These are phyloP conservation scores for Ballota nigra DNA, from an alignment of 257 asterid species.

Conservation along the genomic window DNA sequence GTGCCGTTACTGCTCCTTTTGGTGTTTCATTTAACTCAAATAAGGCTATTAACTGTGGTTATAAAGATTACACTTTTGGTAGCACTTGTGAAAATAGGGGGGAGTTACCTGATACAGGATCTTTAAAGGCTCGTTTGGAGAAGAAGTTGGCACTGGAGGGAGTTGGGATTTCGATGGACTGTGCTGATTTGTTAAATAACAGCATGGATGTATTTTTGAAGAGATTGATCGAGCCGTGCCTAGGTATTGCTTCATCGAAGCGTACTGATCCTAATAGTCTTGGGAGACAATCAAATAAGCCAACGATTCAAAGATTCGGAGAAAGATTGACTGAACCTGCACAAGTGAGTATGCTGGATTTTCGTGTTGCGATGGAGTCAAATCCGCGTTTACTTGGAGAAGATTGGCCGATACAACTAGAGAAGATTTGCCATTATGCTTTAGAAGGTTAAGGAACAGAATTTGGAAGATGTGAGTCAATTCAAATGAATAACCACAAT, in stretches of 20 bases:
- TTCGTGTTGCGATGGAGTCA: conserved; percentile 73
- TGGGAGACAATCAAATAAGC: conserved; percentile 23
- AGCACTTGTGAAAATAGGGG: conserved; percentile 44
- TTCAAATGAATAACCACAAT: conserved; percentile 1
- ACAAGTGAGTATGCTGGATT: conserved; percentile 48
- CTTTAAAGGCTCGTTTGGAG: conserved; percentile 50
- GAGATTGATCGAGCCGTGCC: conserved; percentile 66
- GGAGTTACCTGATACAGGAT: conserved; percentile 58
- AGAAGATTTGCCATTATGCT: conserved; percentile 53
- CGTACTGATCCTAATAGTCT: conserved; percentile 14
- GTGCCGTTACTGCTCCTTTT: conserved; percentile 69
- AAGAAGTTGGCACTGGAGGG: conserved; percentile 66
- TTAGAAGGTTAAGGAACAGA: conserved; percentile 28
- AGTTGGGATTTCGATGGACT: conserved; percentile 59
- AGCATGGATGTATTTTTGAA: conserved; percentile 63
- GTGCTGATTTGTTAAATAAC: conserved; percentile 61
- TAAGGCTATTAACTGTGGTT: conserved; percentile 37
- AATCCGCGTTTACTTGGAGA: conserved; percentile 66
- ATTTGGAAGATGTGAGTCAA: conserved; percentile 1
- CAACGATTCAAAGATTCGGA: conserved; percentile 16
- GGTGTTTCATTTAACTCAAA: conserved; percentile 51
- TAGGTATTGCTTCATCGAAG: conserved; percentile 46
- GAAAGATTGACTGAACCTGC: conserved; percentile 21
- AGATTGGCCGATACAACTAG: conserved; percentile 71
- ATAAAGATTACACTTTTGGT: not conserved